A percentile compares a stretch with the other conserved stretches of the same genome.
phyloP scores from a whole-genome alignment of 768 basidiomycete genomes.

The Ephemerocybe angulata region DNA sequence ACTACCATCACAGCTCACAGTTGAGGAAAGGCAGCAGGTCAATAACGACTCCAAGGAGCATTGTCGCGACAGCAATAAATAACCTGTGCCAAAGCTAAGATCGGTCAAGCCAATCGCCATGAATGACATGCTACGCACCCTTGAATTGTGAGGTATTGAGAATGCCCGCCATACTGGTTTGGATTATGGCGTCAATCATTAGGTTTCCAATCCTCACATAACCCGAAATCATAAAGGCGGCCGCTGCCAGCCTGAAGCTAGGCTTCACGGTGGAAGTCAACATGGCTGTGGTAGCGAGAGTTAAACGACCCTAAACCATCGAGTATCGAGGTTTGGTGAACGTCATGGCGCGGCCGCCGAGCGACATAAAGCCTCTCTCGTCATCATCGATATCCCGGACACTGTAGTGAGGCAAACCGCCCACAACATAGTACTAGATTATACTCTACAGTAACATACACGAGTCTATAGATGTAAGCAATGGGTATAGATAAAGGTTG shows the following conservation, averaged over 20 bases:
- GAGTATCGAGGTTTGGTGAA: too few relatives aligned
- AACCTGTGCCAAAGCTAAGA: constrained; percentile 27
- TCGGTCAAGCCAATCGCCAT: background rate
- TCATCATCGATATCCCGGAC: too few relatives aligned
- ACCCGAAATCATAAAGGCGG: constrained; percentile 35
- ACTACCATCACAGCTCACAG: constrained; percentile 16
- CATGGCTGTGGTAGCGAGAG: background rate
- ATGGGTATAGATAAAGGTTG: too few relatives aligned
- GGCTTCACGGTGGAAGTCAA: background rate
- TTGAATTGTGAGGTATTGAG: constrained; percentile 75
- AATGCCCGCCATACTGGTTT: constrained; percentile 57
- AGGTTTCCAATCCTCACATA: constrained; percentile 27
- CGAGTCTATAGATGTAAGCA: too few relatives aligned
- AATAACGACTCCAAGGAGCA: constrained; percentile 29
- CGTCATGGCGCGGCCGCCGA: background rate
- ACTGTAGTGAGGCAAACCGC: too few relatives aligned
- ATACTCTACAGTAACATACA: too few relatives aligned
- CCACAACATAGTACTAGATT: too few relatives aligned
- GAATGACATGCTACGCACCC: constrained; percentile 41
- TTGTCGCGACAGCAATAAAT: constrained; percentile 31
- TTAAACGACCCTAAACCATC: background rate
- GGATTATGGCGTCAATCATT: constrained; percentile 30
- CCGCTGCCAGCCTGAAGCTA: constrained; percentile 17
- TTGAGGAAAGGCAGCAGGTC: constrained; percentile 30
- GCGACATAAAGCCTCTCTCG: too few relatives aligned